Evolutionary conservation across 306 rosid genomes (phyloP), one percentile per base, ranked within the genome.

Genomic region (Coriaria nepalensis): DNA sequence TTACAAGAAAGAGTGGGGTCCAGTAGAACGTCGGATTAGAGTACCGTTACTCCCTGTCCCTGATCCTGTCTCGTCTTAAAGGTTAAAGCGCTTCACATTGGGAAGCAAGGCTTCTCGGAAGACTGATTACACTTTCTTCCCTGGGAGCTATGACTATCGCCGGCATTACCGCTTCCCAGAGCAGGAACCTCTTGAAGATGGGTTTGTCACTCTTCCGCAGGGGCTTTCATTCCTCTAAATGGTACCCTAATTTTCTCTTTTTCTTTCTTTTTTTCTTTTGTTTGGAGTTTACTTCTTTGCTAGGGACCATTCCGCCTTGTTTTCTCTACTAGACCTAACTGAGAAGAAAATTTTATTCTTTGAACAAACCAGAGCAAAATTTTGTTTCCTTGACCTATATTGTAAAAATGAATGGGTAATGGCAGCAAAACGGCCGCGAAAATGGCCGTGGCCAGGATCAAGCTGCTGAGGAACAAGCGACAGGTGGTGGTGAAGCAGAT

Each of bases 361-460:
- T n/a, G n/a, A n/a, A n/a, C n/a, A n/a, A n/a, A n/a, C n/a, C n/a
- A n/a, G n/a, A n/a, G n/a, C n/a, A n/a, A n/a, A n/a, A n/a, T n/a
- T n/a, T n/a, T n/a, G n/a, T n/a, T n/a, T n/a, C n/a, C n/a, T n/a
- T n/a, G n/a, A n/a, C n/a, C n/a, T n/a, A n/a, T n/a, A n/a, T n/a
- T n/a, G n/a, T n/a, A n/a, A n/a, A n/a, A n/a, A n/a, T n/a, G n/a
- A n/a, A n/a, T n/a, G n/a, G n/a, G n/a, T n/a, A n/a, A n/a, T 33
- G 36, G 74, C 74, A 90, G 98, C 59, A 92, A 92, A 69, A 92
- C 92, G 36, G 96, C 95, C 15, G 96, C 96, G 34, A 92, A 85
- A 71, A 85, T 92, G 98, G 93, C 98, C 9, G 96, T 92, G 70
- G 96, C 94, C 13, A 85, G 98, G 67, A 85, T 92, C 55, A 92